phyloP scores from a whole-genome alignment of 2,329 filamentous ascomycete genomes.

The Ophiobolus disseminans region DNA sequence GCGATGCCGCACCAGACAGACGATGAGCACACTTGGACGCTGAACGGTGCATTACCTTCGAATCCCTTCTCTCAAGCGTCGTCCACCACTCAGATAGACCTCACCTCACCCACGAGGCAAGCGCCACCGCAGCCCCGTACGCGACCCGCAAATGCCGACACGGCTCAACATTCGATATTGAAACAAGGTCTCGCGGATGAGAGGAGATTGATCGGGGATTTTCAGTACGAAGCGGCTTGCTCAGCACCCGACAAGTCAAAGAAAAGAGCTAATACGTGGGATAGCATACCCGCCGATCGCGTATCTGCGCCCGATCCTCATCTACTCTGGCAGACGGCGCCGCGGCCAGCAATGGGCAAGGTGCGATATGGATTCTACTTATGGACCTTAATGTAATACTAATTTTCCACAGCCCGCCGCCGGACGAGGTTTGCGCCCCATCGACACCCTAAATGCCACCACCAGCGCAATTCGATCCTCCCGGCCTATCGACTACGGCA shows the following conservation, averaged over 20 bases:
- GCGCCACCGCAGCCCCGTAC: neutral
- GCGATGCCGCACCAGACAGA: constrained; percentile 26
- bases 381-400: neutral
- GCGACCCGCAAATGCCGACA: neutral
- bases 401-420: constrained; percentile 6
- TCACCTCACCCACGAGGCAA: constrained; percentile 15
- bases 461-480: too few species aligned
- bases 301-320: constrained; percentile 19
- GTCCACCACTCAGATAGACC: constrained; percentile 13
- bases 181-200: constrained; percentile 16
- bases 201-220: constrained; percentile 24
- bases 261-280: constrained; percentile 12
- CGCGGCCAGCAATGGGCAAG: constrained; percentile 10
- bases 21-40: constrained; percentile 19
- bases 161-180: neutral
- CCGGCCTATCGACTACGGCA: too few species aligned
- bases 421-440: neutral
- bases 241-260: neutral
- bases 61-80: constrained; percentile 8
- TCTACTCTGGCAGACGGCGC: neutral
- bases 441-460: constrained; percentile 7
- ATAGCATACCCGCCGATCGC: constrained; percentile 27
- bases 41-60: constrained; percentile 9
- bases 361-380: too few species aligned
- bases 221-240: constrained; percentile 13